phyloP scores from a whole-genome alignment of 495 filamentous ascomycete species.

The Diplogelasinospora grovesii region DNA sequence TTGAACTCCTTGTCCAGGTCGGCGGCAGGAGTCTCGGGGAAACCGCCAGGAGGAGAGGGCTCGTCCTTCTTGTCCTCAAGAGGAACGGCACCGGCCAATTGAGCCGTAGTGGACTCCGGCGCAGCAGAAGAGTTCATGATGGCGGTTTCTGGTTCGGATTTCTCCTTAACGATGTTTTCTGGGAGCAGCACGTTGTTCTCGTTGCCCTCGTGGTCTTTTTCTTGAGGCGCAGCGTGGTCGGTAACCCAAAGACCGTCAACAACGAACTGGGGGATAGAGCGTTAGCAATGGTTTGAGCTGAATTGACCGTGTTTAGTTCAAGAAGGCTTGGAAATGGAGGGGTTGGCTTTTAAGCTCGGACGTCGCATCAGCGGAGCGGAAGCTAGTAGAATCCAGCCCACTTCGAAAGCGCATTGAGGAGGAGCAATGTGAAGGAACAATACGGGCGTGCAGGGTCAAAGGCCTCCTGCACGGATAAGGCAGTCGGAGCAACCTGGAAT shows the following conservation, averaged over 20 bases:
- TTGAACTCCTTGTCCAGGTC: slow-evolving; percentile 49
- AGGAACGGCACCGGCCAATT: slow-evolving; percentile 61
- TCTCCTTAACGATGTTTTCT: slow-evolving; percentile 53
- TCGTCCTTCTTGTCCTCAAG: slow-evolving; percentile 40
- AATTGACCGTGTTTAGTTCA: too few species aligned
- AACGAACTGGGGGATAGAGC: slow-evolving; percentile 59
- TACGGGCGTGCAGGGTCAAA: too few species aligned
- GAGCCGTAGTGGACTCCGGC: slow-evolving; percentile 68
- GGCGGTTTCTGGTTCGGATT: slow-evolving; percentile 36
- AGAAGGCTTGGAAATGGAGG: too few species aligned
- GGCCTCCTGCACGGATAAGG: too few species aligned
- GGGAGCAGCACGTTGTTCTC: slow-evolving; percentile 83
- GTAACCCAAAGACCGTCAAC: slow-evolving; percentile 84
- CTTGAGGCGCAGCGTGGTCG: slow-evolving; percentile 69
- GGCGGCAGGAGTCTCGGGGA: slow-evolving; percentile 64
- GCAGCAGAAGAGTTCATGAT: slow-evolving; percentile 57
- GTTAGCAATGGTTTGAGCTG: slow-evolving; percentile 12
- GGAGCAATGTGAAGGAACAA: too few species aligned
- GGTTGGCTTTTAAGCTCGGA: too few species aligned
- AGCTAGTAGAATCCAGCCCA: too few species aligned
- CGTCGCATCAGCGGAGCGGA: too few species aligned
- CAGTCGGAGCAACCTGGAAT: too few species aligned
- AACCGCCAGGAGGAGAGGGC: slow-evolving; percentile 55
- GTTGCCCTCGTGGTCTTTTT: slow-evolving; percentile 70
- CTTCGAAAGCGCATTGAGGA: too few species aligned